Evolutionary conservation across 2,329 filamentous ascomycete genomes (phyloP), one percentile per base, ranked within the genome.

Genomic region (Nakataea oryzae): DNA sequence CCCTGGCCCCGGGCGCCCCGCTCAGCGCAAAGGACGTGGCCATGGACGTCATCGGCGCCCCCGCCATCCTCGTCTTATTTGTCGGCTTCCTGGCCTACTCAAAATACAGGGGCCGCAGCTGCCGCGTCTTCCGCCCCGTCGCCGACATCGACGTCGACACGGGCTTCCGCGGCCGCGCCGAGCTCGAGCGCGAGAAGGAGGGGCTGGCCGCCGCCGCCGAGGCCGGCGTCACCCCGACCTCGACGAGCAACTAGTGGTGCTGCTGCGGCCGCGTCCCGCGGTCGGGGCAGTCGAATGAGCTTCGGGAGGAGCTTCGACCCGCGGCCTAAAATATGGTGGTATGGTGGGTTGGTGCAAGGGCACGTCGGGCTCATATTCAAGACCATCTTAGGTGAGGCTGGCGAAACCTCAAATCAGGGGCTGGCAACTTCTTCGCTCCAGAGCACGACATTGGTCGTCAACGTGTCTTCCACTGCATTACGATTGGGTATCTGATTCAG

Each of bases 11-110:
- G 55, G 41, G 41, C 0, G 1, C 17, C 17, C 41, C 41, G 17
- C 8, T 50, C 41, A n/a, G 11, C 41, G 6, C 41, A 6, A 50
- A 50, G 41, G 54, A 64, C 64, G 62, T 69, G 6, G 59, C 70
- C 21, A 63, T 70, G 11, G 71, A 72, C 60, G 68, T 72, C 12
- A 61, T 71, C 13, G 72, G 71, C 7, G 67, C 71, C 17, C 32
- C 69, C 26, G 67, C 72, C 12, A 68, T 70, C 26, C 27, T 64
- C 9, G 17, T 66, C 1, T 63, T 70, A 21, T 72, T 70, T 64
- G 61, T 60, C 24, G 68, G 67, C 26, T 73, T 71, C 63, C 63
- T 62, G 61, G 24, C 66, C 9, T 67, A 65, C 34, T 66, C 65
- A 60, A 62, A 61, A 1, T 50, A 47, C 12, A 13, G 30, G 28